Conservation (phyloP, 345 rosid genomes). For the Brassica rapa region DNA sequence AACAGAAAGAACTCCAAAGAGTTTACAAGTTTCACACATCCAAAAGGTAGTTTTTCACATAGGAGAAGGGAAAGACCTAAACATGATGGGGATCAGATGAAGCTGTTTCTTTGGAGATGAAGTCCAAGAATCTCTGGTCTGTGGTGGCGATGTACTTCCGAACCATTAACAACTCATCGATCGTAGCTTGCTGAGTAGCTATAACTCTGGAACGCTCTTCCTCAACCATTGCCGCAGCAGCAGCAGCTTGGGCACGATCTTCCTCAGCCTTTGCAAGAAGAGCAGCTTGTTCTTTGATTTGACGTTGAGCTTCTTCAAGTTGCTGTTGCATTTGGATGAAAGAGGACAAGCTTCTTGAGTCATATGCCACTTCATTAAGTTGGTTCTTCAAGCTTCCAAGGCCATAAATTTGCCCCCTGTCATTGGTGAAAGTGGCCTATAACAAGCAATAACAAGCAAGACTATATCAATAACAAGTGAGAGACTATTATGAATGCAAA, state of each 20-base stretch:
- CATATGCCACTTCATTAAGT: too few species aligned
- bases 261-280: neutral
- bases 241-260: neutral
- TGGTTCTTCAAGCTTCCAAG: too few species aligned
- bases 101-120: neutral
- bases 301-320: neutral
- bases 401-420: too few species aligned
- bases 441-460: neutral
- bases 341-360: too few species aligned
- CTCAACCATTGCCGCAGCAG: neutral
- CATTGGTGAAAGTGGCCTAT: too few species aligned
- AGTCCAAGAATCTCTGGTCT: neutral
- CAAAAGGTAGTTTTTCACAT: neutral
- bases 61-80: neutral
- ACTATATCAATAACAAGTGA: too few species aligned
- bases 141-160: neutral
- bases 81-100: neutral
- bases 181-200: neutral
- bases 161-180: neutral
- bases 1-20: neutral
- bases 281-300: neutral
- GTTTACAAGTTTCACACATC: neutral
- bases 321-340: too few species aligned
- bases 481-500: too few species aligned
- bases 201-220: neutral